These are phyloP conservation scores for Nicotiana obtusifolia DNA, from an alignment of 257 asterid species.

Conservation along the genomic window DNA sequence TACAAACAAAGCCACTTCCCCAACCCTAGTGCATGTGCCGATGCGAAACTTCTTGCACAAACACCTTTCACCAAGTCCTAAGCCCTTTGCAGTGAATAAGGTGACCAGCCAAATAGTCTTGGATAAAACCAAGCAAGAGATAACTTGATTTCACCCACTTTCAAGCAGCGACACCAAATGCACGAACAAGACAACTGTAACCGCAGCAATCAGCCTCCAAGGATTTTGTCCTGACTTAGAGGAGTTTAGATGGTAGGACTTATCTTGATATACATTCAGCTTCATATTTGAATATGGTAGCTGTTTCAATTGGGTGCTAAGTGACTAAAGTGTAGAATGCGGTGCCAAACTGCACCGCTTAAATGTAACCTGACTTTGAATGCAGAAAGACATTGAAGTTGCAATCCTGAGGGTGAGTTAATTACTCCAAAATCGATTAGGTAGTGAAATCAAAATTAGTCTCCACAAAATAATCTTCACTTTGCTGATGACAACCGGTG, in stretches of 20 bases:
- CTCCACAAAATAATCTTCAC: background rate
- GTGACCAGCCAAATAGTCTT: background rate
- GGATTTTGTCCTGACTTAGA: background rate
- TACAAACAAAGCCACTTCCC: conserved; percentile 5
- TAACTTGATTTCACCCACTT: background rate
- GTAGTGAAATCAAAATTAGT: background rate
- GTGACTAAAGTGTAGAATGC: background rate
- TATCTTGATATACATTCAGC: background rate
- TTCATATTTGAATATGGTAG: background rate
- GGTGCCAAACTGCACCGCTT: background rate
- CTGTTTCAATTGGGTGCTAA: conserved; percentile 3
- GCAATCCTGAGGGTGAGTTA: background rate
- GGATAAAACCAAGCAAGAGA: background rate
- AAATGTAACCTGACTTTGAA: background rate
- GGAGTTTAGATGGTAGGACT: background rate
- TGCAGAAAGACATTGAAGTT: background rate
- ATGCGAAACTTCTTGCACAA: background rate
- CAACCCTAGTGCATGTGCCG: background rate
- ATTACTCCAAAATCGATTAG: background rate
- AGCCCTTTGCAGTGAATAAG: background rate
- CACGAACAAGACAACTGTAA: background rate
- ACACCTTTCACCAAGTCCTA: background rate
- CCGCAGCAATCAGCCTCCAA: background rate
- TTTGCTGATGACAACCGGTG: background rate
- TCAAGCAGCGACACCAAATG: background rate